Evolutionary conservation across 177 flowering plant genomes (phyloP), one percentile per base, ranked within the genome.

Genomic region (Vitis hybrid): DNA sequence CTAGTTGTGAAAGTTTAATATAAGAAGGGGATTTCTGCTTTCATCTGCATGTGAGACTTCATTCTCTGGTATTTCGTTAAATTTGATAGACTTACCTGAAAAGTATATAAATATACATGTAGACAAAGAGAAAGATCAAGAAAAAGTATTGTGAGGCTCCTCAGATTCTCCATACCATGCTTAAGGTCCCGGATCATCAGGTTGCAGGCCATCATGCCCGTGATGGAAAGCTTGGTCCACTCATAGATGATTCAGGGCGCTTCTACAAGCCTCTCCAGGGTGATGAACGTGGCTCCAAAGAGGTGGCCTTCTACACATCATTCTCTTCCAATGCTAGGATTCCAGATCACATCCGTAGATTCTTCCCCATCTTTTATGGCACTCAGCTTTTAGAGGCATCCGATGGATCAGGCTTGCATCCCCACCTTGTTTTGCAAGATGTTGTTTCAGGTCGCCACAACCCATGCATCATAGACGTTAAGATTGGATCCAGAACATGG

Each of bases 401-500:
- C 18, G 86, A 89, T 82, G 89, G 91, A 56, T 81, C 90, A 59
- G 92, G 89, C 61, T 8, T 76, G 68, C 70, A 34, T 17, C 82
- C 84, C n/a, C 91, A 89, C 76, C 79, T 89, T 60, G 90, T 88
- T 60, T 52, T 89, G 78, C 73, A 85, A 70, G 90, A 89, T 72
- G 48, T 86, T 59, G 75, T 72, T 51, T 74, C 79, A 0, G 66
- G 55, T 57, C 61, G 68, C 40, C 4, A n/a, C 9, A 76, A 78
- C 65, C 88, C 94, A 18, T 80, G 88, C 12, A 51, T 88, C 34
- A 82, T 89, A 65, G 94, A 89, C 62, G 21, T 84, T 11, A 89
- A 89, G 76, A 86, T 89, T 30, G 94, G 94, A n/a, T 81, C 88
- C 18, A 76, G 92, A 75, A 88, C 94, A 10, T 89, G 92, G 94